Conservation (phyloP, 2,329 filamentous ascomycete genomes). For the Ceratocystis cacaofunesta region DNA sequence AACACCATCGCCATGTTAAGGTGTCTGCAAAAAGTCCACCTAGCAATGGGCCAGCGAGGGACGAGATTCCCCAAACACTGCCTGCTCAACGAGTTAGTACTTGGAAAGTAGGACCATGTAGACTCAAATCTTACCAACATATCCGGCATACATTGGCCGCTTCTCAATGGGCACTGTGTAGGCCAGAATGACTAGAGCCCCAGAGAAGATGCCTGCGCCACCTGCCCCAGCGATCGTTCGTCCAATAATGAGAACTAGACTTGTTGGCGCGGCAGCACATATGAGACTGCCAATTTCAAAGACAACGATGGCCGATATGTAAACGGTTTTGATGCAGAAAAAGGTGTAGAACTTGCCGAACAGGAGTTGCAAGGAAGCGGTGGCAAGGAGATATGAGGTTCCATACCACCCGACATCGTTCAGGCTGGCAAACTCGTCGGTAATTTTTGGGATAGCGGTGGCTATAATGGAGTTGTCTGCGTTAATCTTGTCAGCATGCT, state of each 20-base stretch:
- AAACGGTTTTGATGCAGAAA: conserved; percentile 30
- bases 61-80: conserved; percentile 29
- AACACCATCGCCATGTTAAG: conserved; percentile 24
- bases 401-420: conserved; percentile 38
- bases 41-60: conserved; percentile 20
- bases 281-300: conserved; percentile 32
- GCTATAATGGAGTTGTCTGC: conserved; percentile 29
- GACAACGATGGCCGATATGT: conserved; percentile 26
- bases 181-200: conserved; percentile 30
- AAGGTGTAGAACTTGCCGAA: conserved; percentile 33
- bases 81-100: conserved; percentile 12
- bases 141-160: conserved; percentile 27
- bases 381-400: conserved; percentile 29
- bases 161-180: conserved; percentile 25
- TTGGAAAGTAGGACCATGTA: conserved; percentile 20
- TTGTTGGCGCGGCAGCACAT: conserved; percentile 26
- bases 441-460: conserved; percentile 32
- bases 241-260: conserved; percentile 25
- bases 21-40: conserved; percentile 21
- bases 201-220: conserved; percentile 33
- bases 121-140: conserved; percentile 8
- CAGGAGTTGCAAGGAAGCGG: conserved; percentile 27
- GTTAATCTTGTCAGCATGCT: background rate
- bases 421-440: conserved; percentile 29
- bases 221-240: conserved; percentile 27